Conservation (phyloP, 2,329 filamentous ascomycete genomes). For the Talaromyces amestolkiae region DNA sequence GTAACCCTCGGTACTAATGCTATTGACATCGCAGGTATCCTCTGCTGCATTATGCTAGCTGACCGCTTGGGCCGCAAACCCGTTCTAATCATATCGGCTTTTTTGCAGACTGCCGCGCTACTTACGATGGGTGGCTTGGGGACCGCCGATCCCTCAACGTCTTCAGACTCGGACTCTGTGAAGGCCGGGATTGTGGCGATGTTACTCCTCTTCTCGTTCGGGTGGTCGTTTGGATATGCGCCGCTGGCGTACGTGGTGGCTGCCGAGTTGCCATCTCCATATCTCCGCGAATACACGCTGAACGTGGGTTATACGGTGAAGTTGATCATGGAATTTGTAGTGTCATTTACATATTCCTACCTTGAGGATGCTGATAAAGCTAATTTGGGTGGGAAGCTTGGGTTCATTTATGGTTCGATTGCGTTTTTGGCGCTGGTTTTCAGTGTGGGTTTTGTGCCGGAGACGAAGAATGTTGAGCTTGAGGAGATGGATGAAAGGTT, state of each 20-base stretch:
- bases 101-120: constrained; percentile 29
- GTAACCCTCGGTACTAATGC: constrained; percentile 8
- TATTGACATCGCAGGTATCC: constrained; percentile 5
- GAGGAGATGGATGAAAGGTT: constrained; percentile 27
- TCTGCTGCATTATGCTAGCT: not conserved
- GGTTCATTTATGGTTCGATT: constrained; percentile 41
- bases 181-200: constrained; percentile 31
- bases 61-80: constrained; percentile 19
- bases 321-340: constrained; percentile 24
- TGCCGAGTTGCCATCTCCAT: constrained; percentile 33
- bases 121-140: constrained; percentile 41
- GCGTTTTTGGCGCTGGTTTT: constrained; percentile 25
- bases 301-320: constrained; percentile 16
- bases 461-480: constrained; percentile 23
- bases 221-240: constrained; percentile 36
- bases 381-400: constrained; percentile 35
- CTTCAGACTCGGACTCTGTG: constrained; percentile 19
- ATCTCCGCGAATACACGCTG: constrained; percentile 24
- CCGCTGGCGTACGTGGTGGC: constrained; percentile 37
- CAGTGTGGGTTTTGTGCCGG: constrained; percentile 24
- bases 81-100: constrained; percentile 18
- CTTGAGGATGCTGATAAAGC: constrained; percentile 39
- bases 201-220: constrained; percentile 33
- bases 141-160: constrained; percentile 22
- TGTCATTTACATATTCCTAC: constrained; percentile 39